phyloP scores from a whole-genome alignment of 345 rosid species.

The Psidium guajava region DNA sequence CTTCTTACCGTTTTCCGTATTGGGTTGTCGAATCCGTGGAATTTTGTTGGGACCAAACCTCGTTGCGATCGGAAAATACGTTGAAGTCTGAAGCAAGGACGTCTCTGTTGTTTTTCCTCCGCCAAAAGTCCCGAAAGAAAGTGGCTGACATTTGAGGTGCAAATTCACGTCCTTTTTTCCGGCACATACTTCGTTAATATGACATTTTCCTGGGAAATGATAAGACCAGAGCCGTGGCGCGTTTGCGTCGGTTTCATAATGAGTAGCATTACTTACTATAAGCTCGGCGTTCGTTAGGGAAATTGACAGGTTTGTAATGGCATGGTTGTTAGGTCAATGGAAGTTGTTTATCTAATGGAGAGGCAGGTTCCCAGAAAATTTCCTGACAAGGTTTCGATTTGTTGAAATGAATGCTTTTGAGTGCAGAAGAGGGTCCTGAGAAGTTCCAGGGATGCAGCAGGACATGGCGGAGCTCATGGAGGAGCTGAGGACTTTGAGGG shows the following conservation, averaged over 20 bases:
- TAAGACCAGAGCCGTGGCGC: background rate
- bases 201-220: background rate
- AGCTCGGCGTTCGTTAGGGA: background rate
- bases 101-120: background rate
- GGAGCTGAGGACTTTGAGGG: constrained; percentile 7
- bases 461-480: constrained; percentile 14
- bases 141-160: background rate
- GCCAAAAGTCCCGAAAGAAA: background rate
- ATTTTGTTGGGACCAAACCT: background rate
- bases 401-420: background rate
- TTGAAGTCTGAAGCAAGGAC: background rate
- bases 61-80: background rate
- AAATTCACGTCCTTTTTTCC: background rate
- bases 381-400: background rate
- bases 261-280: background rate
- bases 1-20: background rate
- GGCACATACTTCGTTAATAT: background rate
- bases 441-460: constrained; percentile 19
- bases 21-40: background rate
- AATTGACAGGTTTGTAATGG: background rate
- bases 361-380: background rate
- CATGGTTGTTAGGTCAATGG: background rate
- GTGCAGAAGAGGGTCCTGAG: background rate
- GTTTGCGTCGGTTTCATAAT: background rate
- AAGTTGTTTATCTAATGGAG: background rate